phyloP scores from a whole-genome alignment of 169 alveolate genomes.

The Babesia sp. region DNA sequence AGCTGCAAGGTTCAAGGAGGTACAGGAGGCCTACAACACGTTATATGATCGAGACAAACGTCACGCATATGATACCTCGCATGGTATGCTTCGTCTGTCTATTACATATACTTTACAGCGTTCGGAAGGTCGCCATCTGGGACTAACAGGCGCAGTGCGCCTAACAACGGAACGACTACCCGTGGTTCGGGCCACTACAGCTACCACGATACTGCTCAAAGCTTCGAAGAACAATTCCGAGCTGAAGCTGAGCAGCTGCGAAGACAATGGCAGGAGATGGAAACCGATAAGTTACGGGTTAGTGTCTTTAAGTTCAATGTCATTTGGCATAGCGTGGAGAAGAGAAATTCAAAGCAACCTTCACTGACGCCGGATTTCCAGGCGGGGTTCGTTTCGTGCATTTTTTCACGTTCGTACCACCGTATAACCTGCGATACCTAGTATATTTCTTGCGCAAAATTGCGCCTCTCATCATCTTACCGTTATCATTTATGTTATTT shows the following conservation, averaged over 20 bases:
- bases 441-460: conserved; percentile 41
- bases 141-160: conserved; percentile 2
- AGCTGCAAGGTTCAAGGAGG: conserved; percentile 81
- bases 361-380: not conserved
- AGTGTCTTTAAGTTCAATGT: not conserved
- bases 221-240: conserved; percentile 65
- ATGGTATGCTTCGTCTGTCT: conserved; percentile 4
- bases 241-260: conserved; percentile 70
- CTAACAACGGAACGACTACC: conserved; percentile 4
- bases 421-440: conserved; percentile 33
- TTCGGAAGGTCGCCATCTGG: conserved; percentile 31
- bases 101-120: conserved; percentile 1
- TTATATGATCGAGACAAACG: conserved; percentile 78
- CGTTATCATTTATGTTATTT: conserved; percentile 33
- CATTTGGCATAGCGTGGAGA: conserved; percentile 36
- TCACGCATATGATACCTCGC: conserved; percentile 54
- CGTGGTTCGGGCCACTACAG: conserved; percentile 34
- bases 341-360: conserved; percentile 25
- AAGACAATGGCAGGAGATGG: conserved; percentile 70
- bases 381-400: conserved; percentile 4
- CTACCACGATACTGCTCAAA: conserved; percentile 33
- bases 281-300: conserved; percentile 57
- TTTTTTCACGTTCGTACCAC: conserved; percentile 7
- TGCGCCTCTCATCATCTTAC: conserved; percentile 49
- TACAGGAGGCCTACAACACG: conserved; percentile 86